Conservation (phyloP, 2,329 filamentous ascomycete species). For the Colletotrichum salicis region DNA sequence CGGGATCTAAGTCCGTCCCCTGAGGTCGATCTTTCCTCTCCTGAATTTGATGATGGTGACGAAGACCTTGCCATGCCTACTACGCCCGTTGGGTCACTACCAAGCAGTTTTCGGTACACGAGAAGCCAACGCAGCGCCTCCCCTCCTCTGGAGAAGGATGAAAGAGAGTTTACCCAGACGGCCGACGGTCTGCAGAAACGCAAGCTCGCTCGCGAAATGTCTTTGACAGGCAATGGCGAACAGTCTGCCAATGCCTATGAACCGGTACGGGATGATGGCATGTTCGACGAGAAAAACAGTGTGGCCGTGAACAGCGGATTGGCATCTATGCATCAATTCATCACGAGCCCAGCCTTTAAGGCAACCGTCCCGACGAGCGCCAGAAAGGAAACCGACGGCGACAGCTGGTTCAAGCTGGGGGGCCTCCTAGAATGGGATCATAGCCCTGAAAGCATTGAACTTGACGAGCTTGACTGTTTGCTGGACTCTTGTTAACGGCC, state of each 20-base stretch:
- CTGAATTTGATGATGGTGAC: slow-evolving; percentile 82
- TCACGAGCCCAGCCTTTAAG: slow-evolving; percentile 67
- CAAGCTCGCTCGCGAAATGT: slow-evolving; percentile 63
- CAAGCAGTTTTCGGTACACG: slow-evolving; percentile 55
- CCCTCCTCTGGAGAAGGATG: slow-evolving; percentile 91
- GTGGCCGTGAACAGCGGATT: slow-evolving; percentile 36
- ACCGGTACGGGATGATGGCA: slow-evolving; percentile 59
- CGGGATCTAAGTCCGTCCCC: slow-evolving; percentile 87
- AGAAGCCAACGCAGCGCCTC: slow-evolving; percentile 74
- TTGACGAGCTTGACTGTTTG: slow-evolving; percentile 92
- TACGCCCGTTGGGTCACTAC: slow-evolving; percentile 73
- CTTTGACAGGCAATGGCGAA: slow-evolving; percentile 44
- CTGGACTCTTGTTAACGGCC: slow-evolving; percentile 75
- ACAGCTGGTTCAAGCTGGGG: slow-evolving; percentile 58
- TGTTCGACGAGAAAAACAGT: slow-evolving; percentile 61
- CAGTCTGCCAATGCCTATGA: slow-evolving; percentile 52
- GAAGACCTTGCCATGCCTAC: slow-evolving; percentile 69
- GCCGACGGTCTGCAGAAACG: slow-evolving; percentile 83
- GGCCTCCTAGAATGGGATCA: slow-evolving; percentile 67
- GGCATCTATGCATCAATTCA: slow-evolving; percentile 52
- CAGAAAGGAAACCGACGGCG: slow-evolving; percentile 53
- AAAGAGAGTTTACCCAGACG: slow-evolving; percentile 96
- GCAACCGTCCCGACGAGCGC: slow-evolving; percentile 45
- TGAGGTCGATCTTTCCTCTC: slow-evolving; percentile 89
- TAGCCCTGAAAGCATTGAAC: slow-evolving; percentile 88